Evolutionary conservation across 192 early-diverging fungal genomes (phyloP), one percentile per base, ranked within the genome.

Genomic region (Coemansia interrupta): DNA sequence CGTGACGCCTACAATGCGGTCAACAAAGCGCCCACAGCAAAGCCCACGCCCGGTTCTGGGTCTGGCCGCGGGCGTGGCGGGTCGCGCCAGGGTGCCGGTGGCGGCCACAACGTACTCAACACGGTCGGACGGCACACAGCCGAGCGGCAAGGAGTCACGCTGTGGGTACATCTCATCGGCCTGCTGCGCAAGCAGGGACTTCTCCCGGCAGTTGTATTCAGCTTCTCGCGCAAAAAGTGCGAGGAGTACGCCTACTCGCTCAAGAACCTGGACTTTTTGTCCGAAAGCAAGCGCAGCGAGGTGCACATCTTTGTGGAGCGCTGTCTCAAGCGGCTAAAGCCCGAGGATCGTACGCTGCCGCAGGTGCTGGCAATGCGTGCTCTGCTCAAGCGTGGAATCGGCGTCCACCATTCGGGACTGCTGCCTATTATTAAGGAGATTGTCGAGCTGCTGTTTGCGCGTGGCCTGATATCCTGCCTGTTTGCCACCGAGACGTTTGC

Each of bases 401-500:
- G 91, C 9, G 93, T 99, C 17, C 96, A 99, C 82, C 96, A 99
- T 67, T 86, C 92, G 55, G 96, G 96, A 39, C 82, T 96, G 38
- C 83, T 99, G 51, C 96, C 96, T 7, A 95, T 99, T 63, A 83
- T 99, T 53, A 99, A 99, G 77, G 96, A 99, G 85, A 89, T 96
- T 62, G 95, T 99, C 5, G 96, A 99, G 72, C 93, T 97, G 40
- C 59, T 97, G 60, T 99, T 99, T 81, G 83, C 88, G 15, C 76
- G 87, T 30, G 92, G 93, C 3, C 78, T 97, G 29, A 92, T 99
- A 32, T 87, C 88, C 70, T 88, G 93, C 2, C 72, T 99, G 61
- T 97, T 96, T 84, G 96, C 96, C 0, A 99, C 96, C 3, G 96
- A 99, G 72, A 99, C 96, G 10, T 99, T 99, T 84, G 93, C 96